phyloP scores from a whole-genome alignment of 148 eudicot genomes.

The Camellia sinensis region DNA sequence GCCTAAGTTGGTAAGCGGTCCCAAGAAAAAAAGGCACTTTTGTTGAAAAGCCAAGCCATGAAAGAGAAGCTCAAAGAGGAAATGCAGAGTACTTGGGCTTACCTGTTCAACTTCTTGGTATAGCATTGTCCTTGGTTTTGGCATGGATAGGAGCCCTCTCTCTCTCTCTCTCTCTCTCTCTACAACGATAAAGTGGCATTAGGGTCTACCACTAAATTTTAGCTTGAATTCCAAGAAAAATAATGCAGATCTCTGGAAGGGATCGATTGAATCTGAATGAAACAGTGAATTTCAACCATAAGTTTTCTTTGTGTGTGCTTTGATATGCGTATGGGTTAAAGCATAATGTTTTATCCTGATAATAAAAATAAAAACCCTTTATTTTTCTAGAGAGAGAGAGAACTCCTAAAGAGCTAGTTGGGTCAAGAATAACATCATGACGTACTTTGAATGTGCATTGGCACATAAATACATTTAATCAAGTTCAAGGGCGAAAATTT shows the following conservation, averaged over 20 bases:
- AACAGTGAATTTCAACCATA: constrained; percentile 16
- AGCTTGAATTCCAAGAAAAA: constrained; percentile 15
- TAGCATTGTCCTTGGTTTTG: not conserved
- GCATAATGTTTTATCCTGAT: constrained; percentile 15
- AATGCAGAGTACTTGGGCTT: not conserved
- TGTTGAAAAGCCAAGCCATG: constrained; percentile 2
- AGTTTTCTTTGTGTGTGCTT: not conserved
- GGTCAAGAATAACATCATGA: too few relatives aligned
- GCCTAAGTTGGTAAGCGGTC: not conserved
- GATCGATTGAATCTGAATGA: not conserved
- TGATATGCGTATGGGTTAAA: constrained; percentile 12
- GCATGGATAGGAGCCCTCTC: not conserved
- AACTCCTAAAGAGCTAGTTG: too few relatives aligned
- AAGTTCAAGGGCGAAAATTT: too few relatives aligned
- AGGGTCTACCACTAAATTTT: constrained; percentile 10
- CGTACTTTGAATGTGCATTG: too few relatives aligned
- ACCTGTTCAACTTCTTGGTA: not conserved
- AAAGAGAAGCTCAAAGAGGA: not conserved
- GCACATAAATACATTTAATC: too few relatives aligned
- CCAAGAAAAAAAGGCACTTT: not conserved
- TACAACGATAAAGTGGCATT: not conserved
- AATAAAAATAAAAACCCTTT: not conserved
- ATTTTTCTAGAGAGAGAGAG: not conserved
- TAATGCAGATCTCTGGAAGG: not conserved
- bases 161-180: constrained; percentile 12